Percentiles rank a stretch among this genome's conserved stretches.
Evolutionary conservation across 345 rosid genomes (phyloP).

Genomic region (Adansonia digitata): DNA sequence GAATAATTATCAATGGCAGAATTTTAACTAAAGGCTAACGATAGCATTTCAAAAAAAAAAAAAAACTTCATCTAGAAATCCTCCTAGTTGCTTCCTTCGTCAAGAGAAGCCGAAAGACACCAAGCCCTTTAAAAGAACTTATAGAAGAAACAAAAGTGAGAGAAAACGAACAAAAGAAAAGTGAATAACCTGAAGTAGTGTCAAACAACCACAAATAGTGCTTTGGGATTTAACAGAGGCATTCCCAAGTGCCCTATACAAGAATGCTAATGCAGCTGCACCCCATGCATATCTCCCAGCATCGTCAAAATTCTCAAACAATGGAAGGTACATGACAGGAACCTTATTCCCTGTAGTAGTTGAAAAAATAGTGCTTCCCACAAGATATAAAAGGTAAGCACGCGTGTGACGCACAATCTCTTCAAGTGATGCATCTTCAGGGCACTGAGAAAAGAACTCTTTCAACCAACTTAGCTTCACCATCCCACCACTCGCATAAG

Average conservation of each 20-base stretch:
- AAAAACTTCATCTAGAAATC: neutral
- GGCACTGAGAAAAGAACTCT: slow-evolving; percentile 72
- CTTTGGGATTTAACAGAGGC: slow-evolving; percentile 95
- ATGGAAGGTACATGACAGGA: slow-evolving; percentile 94
- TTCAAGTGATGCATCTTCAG: slow-evolving; percentile 52
- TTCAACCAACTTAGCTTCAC: slow-evolving; percentile 97
- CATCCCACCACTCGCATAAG: slow-evolving; percentile 96
- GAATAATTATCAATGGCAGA: slow-evolving; percentile 11
- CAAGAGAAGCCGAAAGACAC: neutral
- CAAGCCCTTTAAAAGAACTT: slow-evolving; percentile 2
- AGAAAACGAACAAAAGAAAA: neutral
- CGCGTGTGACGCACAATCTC: slow-evolving; percentile 66
- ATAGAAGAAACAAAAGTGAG: neutral
- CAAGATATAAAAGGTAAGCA: slow-evolving; percentile 85
- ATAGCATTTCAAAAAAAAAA: neutral
- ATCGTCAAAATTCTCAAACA: slow-evolving; percentile 74
- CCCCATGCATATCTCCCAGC: slow-evolving; percentile 92
- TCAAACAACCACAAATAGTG: slow-evolving; percentile 94
- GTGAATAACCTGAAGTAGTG: slow-evolving; percentile 69
- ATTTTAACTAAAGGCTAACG: slow-evolving; percentile 2
- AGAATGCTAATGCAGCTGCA: slow-evolving; percentile 86
- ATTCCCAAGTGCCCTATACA: slow-evolving; percentile 95
- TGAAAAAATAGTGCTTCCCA: slow-evolving; percentile 91
- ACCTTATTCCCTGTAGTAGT: slow-evolving; percentile 96
- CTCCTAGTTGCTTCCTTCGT: neutral